Percentiles rank a stretch among this genome's conserved stretches.
phyloP scores from a whole-genome alignment of 306 rosid species.

The Acacia acuminata region DNA sequence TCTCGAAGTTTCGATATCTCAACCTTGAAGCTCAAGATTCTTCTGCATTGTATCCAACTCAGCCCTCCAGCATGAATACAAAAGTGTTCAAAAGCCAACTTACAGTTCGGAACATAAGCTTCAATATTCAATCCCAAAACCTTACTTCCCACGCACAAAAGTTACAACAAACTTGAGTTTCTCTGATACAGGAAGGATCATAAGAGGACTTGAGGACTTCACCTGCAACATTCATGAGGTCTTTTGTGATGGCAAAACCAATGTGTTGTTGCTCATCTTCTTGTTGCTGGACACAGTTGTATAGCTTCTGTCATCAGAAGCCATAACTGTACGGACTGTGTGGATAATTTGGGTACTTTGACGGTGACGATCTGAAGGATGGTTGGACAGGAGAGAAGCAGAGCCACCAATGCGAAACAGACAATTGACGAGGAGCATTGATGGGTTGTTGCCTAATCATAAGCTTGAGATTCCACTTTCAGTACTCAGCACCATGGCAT shows the following conservation, averaged over 20 bases:
- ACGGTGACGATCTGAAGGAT: too few species aligned
- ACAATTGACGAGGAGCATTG: too few species aligned
- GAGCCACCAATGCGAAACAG: too few species aligned
- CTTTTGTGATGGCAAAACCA: slow-evolving; percentile 29
- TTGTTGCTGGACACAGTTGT: slow-evolving; percentile 11
- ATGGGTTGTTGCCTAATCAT: too few species aligned
- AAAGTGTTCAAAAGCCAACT: slow-evolving; percentile 26
- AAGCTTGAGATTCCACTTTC: too few species aligned
- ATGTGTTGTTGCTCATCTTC: slow-evolving; percentile 18
- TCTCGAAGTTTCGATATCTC: slow-evolving; percentile 28
- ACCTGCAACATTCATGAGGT: slow-evolving; percentile 4
- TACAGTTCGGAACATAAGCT: slow-evolving; percentile 26
- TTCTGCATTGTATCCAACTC: slow-evolving; percentile 18
- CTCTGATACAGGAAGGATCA: not conserved
- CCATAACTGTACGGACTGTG: slow-evolving; percentile 14
- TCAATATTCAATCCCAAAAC: not conserved
- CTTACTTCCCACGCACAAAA: slow-evolving; percentile 6
- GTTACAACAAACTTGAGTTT: not conserved
- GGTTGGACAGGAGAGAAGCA: too few species aligned
- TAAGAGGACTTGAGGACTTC: slow-evolving; percentile 9
- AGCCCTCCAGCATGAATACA: slow-evolving; percentile 29
- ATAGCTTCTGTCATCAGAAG: slow-evolving; percentile 20
- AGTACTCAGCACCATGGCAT: too few species aligned
- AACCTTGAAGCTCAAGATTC: slow-evolving; percentile 15
- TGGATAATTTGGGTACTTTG: not conserved